Conservation (phyloP, 257 asterid genomes). For the Fraxinus americana region DNA sequence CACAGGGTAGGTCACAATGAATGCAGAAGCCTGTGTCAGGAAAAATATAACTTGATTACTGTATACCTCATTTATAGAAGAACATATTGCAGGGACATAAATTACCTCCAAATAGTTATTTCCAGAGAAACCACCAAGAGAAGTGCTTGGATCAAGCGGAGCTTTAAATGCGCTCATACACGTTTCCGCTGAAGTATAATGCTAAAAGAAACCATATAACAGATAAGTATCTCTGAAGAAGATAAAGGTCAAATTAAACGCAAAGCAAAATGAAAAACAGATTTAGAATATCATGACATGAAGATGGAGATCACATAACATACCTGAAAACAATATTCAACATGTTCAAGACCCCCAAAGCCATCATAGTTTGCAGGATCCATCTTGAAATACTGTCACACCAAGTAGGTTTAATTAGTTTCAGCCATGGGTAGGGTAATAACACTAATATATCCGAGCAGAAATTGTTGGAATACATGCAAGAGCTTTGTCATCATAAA, state of each 20-base stretch:
- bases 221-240: background rate
- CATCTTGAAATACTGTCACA: conserved; percentile 90
- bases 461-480: background rate
- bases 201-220: conserved; percentile 52
- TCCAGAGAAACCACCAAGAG: conserved; percentile 94
- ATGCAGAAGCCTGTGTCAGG: conserved; percentile 85
- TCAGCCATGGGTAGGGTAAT: conserved; percentile 6
- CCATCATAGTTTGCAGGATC: conserved; percentile 62
- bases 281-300: conserved; percentile 9
- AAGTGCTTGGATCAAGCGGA: conserved; percentile 97
- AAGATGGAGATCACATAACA: conserved; percentile 21
- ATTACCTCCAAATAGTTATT: conserved; percentile 85
- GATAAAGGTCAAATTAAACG: conserved; percentile 7
- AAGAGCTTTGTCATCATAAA: conserved; percentile 1
- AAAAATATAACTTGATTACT: conserved; percentile 21
- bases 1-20: conserved; percentile 91
- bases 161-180: conserved; percentile 93
- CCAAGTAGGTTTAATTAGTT: conserved; percentile 27
- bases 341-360: conserved; percentile 85
- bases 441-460: background rate
- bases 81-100: conserved; percentile 1
- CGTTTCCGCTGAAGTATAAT: conserved; percentile 80
- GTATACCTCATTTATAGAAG: background rate
- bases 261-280: background rate
- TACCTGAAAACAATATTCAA: conserved; percentile 94